Evolutionary conservation across 1,139 yeast species (phyloP).

Genomic region (Magnusiomyces magnusii): DNA sequence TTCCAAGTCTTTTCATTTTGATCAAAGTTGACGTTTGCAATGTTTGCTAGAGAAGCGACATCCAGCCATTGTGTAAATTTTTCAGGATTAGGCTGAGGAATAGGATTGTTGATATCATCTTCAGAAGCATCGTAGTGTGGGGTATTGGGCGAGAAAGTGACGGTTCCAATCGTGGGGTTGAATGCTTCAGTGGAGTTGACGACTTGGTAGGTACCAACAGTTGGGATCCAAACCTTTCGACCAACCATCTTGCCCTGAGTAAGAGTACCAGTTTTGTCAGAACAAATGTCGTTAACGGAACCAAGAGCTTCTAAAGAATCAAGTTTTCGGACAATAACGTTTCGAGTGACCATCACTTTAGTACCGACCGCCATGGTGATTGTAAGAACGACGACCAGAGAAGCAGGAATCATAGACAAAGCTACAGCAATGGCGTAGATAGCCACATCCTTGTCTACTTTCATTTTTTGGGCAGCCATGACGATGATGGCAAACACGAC

Average conservation of each 20-base stretch:
- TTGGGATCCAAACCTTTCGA: slow-evolving; percentile 69
- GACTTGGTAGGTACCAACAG: slow-evolving; percentile 57
- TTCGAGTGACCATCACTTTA: slow-evolving; percentile 61
- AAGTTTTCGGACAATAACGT: slow-evolving; percentile 69
- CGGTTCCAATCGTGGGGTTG: slow-evolving; percentile 61
- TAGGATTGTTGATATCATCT: slow-evolving; percentile 12
- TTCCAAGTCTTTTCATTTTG: slow-evolving; percentile 46
- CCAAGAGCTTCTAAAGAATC: slow-evolving; percentile 78
- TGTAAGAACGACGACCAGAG: slow-evolving; percentile 70
- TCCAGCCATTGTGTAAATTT: slow-evolving; percentile 44
- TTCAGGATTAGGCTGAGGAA: slow-evolving; percentile 19
- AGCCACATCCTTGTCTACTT: slow-evolving; percentile 63
- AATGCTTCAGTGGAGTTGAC: slow-evolving; percentile 58
- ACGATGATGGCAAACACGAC: slow-evolving; percentile 71
- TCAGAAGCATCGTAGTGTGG: slow-evolving; percentile 37
- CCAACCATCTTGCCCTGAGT: slow-evolving; percentile 78
- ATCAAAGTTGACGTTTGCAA: slow-evolving; percentile 50
- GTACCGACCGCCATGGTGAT: slow-evolving; percentile 87
- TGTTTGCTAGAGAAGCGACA: slow-evolving; percentile 65
- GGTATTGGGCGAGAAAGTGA: slow-evolving; percentile 35
- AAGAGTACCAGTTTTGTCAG: slow-evolving; percentile 77
- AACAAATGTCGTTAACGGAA: slow-evolving; percentile 72
- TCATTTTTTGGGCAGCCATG: slow-evolving; percentile 67
- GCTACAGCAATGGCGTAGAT: slow-evolving; percentile 81
- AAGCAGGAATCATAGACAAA: slow-evolving; percentile 76